phyloP scores from a whole-genome alignment of 2,329 filamentous ascomycete species.

The Aspergillus niger region DNA sequence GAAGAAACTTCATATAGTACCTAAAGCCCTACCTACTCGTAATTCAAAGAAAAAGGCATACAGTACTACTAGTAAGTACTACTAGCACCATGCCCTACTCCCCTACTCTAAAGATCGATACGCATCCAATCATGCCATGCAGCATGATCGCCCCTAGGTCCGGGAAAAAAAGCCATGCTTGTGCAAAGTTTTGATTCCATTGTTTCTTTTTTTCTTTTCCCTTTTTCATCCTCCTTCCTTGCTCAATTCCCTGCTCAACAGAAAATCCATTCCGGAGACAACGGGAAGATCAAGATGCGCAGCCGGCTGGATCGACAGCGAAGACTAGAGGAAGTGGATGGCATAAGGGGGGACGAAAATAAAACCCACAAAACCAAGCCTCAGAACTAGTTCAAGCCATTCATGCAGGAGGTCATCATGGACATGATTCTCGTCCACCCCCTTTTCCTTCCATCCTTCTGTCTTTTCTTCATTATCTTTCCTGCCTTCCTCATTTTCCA shows the following conservation, averaged over 20 bases:
- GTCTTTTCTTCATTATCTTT: neutral
- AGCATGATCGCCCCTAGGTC: neutral
- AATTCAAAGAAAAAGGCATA: too few relatives aligned
- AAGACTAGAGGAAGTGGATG: neutral
- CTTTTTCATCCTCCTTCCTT: neutral
- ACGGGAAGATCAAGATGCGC: neutral
- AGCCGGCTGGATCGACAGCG: neutral
- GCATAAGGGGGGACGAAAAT: neutral
- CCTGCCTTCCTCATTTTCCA: neutral
- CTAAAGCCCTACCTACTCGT: too few relatives aligned
- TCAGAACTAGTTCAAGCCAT: slow-evolving; percentile 8
- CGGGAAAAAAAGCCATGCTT: neutral
- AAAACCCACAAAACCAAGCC: neutral
- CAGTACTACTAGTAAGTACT: too few relatives aligned
- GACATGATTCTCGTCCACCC: neutral
- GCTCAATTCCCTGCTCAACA: neutral
- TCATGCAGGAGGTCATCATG: neutral
- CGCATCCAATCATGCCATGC: neutral
- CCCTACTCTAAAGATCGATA: neutral
- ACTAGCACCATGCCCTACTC: too few relatives aligned
- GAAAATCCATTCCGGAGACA: neutral
- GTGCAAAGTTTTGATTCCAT: neutral
- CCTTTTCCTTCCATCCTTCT: neutral
- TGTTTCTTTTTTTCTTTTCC: neutral
- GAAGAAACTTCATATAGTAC: too few relatives aligned